A percentile compares a stretch with the other conserved stretches of the same genome.
These are phyloP conservation scores for Fusarium musae DNA, from an alignment of 2,329 filamentous ascomycete species.

Conservation along the genomic window DNA sequence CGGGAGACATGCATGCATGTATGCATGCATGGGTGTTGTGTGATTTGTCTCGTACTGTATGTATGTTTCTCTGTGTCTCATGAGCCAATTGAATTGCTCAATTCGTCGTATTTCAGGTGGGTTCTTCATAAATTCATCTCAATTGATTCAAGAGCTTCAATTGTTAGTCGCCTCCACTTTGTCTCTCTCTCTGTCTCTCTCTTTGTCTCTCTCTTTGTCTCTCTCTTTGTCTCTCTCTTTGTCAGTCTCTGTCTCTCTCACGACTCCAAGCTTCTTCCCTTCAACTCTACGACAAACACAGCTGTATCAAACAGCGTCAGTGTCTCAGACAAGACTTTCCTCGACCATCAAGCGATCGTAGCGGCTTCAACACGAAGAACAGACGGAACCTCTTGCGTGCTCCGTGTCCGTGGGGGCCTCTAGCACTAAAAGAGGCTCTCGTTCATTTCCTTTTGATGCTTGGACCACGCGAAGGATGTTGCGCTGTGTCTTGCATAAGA, in stretches of 20 bases:
- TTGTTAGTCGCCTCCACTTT: conserved; percentile 14
- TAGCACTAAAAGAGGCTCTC: conserved; percentile 17
- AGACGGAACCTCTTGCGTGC: conserved; percentile 22
- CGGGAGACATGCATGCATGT: neutral
- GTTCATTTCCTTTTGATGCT: conserved; percentile 32
- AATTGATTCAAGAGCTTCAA: neutral
- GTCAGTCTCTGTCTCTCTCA: neutral
- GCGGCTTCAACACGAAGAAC: conserved; percentile 1
- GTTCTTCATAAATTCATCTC: neutral
- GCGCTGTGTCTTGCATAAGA: conserved; percentile 12
- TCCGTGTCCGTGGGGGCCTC: conserved; percentile 25
- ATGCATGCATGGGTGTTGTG: neutral
- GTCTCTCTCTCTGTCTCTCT: neutral
- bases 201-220: conserved; percentile 1
- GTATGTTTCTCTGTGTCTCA: neutral
- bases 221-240: neutral
- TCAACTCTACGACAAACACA: conserved; percentile 8
- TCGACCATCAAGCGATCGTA: neutral
- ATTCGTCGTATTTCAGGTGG: conserved; percentile 14
- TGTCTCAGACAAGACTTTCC: conserved; percentile 11
- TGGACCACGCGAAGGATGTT: conserved; percentile 16
- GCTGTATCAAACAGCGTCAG: conserved; percentile 17
- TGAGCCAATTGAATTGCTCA: neutral
- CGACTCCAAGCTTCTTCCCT: conserved; percentile 13
- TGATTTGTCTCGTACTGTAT: neutral